phyloP scores from a whole-genome alignment of 257 asterid genomes.

The Dorcoceras hygrometricum region DNA sequence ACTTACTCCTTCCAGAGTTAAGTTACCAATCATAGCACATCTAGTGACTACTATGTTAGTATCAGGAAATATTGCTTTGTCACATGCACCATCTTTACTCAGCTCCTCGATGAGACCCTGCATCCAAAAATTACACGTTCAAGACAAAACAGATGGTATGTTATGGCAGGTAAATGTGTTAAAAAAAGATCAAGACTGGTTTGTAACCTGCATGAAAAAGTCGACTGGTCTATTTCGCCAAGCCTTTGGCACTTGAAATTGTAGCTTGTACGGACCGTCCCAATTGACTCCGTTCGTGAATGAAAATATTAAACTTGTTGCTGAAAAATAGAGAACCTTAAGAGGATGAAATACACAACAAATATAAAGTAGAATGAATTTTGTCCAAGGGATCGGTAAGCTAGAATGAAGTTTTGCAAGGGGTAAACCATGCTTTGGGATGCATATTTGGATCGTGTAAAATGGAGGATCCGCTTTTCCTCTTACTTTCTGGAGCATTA shows the following conservation, averaged over 20 bases:
- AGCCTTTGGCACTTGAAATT: conserved; percentile 72
- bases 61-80: conserved; percentile 77
- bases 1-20: conserved; percentile 72
- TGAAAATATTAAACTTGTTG: conserved; percentile 75
- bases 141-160: neutral
- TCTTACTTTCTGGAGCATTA: conserved; percentile 64
- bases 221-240: conserved; percentile 63
- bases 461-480: conserved; percentile 77
- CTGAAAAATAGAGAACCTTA: conserved; percentile 39
- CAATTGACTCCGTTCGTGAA: conserved; percentile 81
- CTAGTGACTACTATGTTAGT: conserved; percentile 42
- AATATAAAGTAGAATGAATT: no score
- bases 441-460: conserved; percentile 79
- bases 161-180: neutral
- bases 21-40: conserved; percentile 77
- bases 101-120: conserved; percentile 80
- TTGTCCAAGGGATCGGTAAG: no score
- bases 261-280: conserved; percentile 86
- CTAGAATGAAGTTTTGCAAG: neutral
- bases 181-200: neutral
- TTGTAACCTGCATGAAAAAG: conserved; percentile 55
- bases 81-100: conserved; percentile 85
- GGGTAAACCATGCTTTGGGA: conserved; percentile 74
- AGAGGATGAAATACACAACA: neutral
- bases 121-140: neutral